Percentiles rank a stretch among this genome's conserved stretches.
Evolutionary conservation across 2,329 filamentous ascomycete species (phyloP).

Genomic region (Xylaria sp.): DNA sequence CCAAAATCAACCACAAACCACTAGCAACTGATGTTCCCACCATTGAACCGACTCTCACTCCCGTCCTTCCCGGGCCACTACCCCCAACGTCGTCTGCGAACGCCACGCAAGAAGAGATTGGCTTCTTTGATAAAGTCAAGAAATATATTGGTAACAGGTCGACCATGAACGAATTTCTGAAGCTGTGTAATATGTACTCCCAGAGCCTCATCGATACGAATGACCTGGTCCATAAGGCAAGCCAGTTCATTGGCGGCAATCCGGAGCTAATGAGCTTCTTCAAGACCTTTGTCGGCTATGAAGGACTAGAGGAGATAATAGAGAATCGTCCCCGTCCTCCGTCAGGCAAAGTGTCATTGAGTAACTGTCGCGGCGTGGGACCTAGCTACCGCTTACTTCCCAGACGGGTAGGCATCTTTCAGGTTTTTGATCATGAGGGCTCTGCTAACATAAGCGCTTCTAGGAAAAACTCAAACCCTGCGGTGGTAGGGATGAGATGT

Average conservation of each 20-base stretch:
- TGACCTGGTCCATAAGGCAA: constrained; percentile 83
- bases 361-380: constrained; percentile 94
- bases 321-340: constrained; percentile 82
- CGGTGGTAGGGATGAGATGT: constrained; percentile 94
- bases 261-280: constrained; percentile 90
- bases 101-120: constrained; percentile 85
- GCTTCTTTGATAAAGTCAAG: constrained; percentile 96
- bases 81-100: constrained; percentile 77
- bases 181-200: constrained; percentile 94
- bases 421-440: background rate
- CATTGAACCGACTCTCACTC: constrained; percentile 88
- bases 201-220: constrained; percentile 91
- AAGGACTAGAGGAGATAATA: constrained; percentile 79
- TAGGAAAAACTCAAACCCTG: constrained; percentile 89
- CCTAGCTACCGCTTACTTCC: constrained; percentile 95
- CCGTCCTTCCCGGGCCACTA: constrained; percentile 87
- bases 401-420: constrained; percentile 68
- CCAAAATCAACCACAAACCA: constrained; percentile 79
- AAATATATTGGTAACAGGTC: constrained; percentile 95
- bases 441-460: constrained; percentile 9
- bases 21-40: constrained; percentile 67
- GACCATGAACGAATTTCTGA: constrained; percentile 94
- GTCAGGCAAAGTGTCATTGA: constrained; percentile 85
- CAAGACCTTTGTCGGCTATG: constrained; percentile 82
- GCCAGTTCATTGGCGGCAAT: constrained; percentile 87